phyloP scores from a whole-genome alignment of 1,284 basidiomycete genomes.

The Mycena sp. region DNA sequence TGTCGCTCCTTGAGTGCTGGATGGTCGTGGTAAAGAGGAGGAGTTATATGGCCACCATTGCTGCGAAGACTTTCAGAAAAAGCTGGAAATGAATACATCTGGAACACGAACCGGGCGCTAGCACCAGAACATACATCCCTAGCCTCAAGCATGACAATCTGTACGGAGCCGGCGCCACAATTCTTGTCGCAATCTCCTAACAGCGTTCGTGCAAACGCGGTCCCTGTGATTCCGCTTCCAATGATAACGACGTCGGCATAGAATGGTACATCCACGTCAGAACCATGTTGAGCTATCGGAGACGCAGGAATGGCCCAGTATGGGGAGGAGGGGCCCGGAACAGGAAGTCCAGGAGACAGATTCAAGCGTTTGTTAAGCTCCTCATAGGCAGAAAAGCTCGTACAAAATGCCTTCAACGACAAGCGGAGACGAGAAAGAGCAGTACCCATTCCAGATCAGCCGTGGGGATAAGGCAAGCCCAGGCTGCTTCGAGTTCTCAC shows the following conservation, averaged over 20 bases:
- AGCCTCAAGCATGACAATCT: slow-evolving; percentile 74
- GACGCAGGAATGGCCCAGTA: slow-evolving; percentile 71
- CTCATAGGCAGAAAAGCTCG: slow-evolving; percentile 38
- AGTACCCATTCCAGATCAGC: slow-evolving; percentile 28
- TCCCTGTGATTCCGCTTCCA: slow-evolving; percentile 77
- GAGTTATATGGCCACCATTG: slow-evolving; percentile 78
- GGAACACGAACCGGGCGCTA: slow-evolving; percentile 62
- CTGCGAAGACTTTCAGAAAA: slow-evolving; percentile 34
- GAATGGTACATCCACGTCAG: slow-evolving; percentile 48
- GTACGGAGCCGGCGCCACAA: slow-evolving; percentile 36
- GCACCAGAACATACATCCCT: slow-evolving; percentile 76
- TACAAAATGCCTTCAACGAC: slow-evolving; percentile 39
- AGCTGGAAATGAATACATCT: background rate
- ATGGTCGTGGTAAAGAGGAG: slow-evolving; percentile 70
- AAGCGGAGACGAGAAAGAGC: slow-evolving; percentile 40
- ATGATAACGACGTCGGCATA: slow-evolving; percentile 73
- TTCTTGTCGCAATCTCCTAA: slow-evolving; percentile 45
- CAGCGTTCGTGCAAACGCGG: slow-evolving; percentile 63
- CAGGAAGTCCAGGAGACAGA: slow-evolving; percentile 66
- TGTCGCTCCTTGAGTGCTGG: slow-evolving; percentile 54
- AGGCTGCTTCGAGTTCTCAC: too few species aligned
- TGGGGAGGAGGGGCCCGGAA: slow-evolving; percentile 57
- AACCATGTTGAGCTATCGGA: slow-evolving; percentile 54
- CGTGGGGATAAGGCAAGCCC: too few species aligned
- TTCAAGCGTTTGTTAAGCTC: slow-evolving; percentile 49